phyloP scores from a whole-genome alignment of 1,139 yeast genomes.

The Yamadazyma mexicana region DNA sequence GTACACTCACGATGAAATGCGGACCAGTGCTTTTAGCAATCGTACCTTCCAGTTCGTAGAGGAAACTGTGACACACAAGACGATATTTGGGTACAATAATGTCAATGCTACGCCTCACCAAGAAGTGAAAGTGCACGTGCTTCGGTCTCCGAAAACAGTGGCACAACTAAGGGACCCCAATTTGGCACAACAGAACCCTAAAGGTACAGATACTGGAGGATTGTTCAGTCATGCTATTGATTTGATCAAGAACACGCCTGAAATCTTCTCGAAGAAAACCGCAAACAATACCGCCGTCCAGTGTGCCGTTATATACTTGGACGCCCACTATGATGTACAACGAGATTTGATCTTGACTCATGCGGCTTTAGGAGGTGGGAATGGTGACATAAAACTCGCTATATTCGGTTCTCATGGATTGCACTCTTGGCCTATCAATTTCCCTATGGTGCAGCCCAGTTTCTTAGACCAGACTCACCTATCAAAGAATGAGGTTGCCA shows the following conservation, averaged over 20 bases:
- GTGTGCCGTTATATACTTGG: slow-evolving; percentile 83
- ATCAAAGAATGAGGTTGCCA: slow-evolving; percentile 72
- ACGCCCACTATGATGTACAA: slow-evolving; percentile 75
- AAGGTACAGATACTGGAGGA: slow-evolving; percentile 73
- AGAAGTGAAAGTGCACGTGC: slow-evolving; percentile 75
- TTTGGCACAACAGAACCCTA: slow-evolving; percentile 80
- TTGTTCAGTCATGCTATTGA: slow-evolving; percentile 79
- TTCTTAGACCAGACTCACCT: slow-evolving; percentile 72
- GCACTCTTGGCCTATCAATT: slow-evolving; percentile 82
- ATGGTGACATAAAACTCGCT: slow-evolving; percentile 67
- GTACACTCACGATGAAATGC: slow-evolving; percentile 89
- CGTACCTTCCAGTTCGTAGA: slow-evolving; percentile 80
- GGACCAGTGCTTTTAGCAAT: slow-evolving; percentile 73
- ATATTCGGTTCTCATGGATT: slow-evolving; percentile 93
- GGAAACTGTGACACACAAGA: slow-evolving; percentile 41
- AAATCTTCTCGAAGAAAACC: slow-evolving; percentile 20
- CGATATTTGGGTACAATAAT: slow-evolving; percentile 37
- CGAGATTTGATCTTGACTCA: slow-evolving; percentile 71
- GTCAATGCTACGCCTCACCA: slow-evolving; percentile 45
- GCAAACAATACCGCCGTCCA: slow-evolving; percentile 50
- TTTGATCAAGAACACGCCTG: slow-evolving; percentile 48
- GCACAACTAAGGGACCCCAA: slow-evolving; percentile 76
- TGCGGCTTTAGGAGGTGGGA: slow-evolving; percentile 94
- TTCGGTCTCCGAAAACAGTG: slow-evolving; percentile 65
- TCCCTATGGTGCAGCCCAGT: slow-evolving; percentile 67